Base-by-base conservation (phyloP, 2,329 filamentous ascomycete genomes). In the Albifimbria verrucaria region DNA sequence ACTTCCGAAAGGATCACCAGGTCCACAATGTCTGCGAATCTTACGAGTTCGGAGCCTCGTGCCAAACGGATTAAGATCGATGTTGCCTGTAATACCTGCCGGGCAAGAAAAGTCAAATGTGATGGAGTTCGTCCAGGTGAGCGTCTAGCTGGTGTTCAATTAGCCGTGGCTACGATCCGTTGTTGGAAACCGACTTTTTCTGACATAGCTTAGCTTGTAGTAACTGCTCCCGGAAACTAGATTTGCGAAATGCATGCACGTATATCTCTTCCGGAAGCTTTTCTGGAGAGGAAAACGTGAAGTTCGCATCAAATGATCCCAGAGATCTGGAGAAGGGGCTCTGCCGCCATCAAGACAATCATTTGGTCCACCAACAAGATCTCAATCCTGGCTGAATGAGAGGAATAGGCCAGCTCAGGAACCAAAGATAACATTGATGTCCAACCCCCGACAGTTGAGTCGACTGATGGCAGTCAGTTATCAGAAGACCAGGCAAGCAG, bases 41-140 rank as follows among this genome's bases (percentile, higher is more conserved):
- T 6, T 7, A 32, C 26, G 18, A n/a, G 32, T 22, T 32, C 43
- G 43, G 53, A 52, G 32, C 52, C 43, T 17, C 55, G 58, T 52
- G 58, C 57, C 28, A 76, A 76, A 55, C 65, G 73, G n/a, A 66
- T 73, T 50, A 76, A 76, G 55, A 73, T 76, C 22, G 65, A 73
- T 26, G 64, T 75, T 10, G 74, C 74, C 3, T 77, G 74, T 53
- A 68, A 76, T 48, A 67, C 67, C 5, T 77, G 74, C 54, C 68
- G 74, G 11, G 56, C 57, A 4, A 69, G 68, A 51, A 77, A 77
- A 58, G 65, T 75, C 44, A 71, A 72, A 47, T 76, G 73, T 41
- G 73, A 76, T 52, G 73, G 73, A 36, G 59, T 62, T 15, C 67
- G 72, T 28, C 70, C 71, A 54, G 64, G 71, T 72, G 57, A 55